Conservation (phyloP, 2,329 filamentous ascomycete species). For the Epichloe hybrida region DNA sequence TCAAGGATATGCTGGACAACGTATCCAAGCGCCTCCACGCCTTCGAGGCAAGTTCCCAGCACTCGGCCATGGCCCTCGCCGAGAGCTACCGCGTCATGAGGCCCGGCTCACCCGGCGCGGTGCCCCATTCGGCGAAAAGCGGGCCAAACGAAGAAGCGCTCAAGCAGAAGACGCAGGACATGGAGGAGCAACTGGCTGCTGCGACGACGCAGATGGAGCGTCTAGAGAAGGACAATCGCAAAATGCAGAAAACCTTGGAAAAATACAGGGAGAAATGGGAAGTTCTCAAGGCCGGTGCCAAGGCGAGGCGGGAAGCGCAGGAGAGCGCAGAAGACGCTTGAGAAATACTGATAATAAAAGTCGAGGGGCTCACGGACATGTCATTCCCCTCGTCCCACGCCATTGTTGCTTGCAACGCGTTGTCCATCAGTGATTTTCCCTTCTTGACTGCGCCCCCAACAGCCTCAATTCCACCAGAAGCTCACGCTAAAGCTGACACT, state of each 20-base stretch:
- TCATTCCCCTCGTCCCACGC: too few species aligned
- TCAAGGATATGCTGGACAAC: slow-evolving; percentile 76
- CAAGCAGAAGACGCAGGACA: slow-evolving; percentile 41
- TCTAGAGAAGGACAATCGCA: slow-evolving; percentile 48
- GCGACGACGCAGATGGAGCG: slow-evolving; percentile 48
- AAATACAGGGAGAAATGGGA: slow-evolving; percentile 51
- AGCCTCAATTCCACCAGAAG: slow-evolving; percentile 75
- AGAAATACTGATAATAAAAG: background rate
- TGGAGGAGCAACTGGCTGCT: slow-evolving; percentile 52
- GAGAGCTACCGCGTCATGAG: slow-evolving; percentile 61
- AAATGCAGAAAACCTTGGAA: slow-evolving; percentile 40
- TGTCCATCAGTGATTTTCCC: too few species aligned
- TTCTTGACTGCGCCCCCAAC: too few species aligned
- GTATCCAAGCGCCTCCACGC: slow-evolving; percentile 78
- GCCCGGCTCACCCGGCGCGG: slow-evolving; percentile 34
- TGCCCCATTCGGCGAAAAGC: slow-evolving; percentile 14
- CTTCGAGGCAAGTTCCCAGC: slow-evolving; percentile 87
- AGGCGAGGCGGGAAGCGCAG: slow-evolving; percentile 33
- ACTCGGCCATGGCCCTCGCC: slow-evolving; percentile 70
- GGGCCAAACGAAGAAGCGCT: slow-evolving; percentile 21
- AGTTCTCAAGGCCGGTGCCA: slow-evolving; percentile 45
- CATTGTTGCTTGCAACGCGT: too few species aligned
- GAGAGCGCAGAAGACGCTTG: slow-evolving; percentile 22
- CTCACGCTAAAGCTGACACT: slow-evolving; percentile 87
- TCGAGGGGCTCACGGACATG: too few species aligned